Conservation (phyloP, 305 asterid species). For the Rubia peregrina region DNA sequence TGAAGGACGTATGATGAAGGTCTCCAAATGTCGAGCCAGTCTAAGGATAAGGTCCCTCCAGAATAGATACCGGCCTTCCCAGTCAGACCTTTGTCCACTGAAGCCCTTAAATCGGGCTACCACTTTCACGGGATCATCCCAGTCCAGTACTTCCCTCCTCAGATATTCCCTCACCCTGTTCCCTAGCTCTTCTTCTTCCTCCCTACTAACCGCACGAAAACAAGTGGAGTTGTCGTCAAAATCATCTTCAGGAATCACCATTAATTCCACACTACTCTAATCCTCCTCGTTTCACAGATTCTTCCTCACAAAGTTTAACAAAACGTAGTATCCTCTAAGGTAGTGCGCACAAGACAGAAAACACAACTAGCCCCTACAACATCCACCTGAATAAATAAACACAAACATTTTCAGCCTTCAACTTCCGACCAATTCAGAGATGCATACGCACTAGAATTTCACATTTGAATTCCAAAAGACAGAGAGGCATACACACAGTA, state of each 20-base stretch:
- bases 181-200: constrained; percentile 12
- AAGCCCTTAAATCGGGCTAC: constrained; percentile 61
- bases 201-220: background rate
- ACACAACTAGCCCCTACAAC: no score
- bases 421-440: no score
- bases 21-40: constrained; percentile 53
- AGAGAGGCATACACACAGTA: no score
- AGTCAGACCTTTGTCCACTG: constrained; percentile 79
- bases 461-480: no score
- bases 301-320: background rate
- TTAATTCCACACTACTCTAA: background rate
- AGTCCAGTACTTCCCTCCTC: constrained; percentile 42
- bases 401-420: no score
- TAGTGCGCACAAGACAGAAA: background rate
- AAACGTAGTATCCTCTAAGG: background rate
- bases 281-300: background rate
- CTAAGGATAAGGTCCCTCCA: constrained; percentile 70
- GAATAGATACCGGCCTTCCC: constrained; percentile 62
- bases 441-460: no score
- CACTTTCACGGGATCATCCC: constrained; percentile 56
- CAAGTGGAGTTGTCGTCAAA: background rate
- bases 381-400: no score
- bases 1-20: constrained; percentile 53
- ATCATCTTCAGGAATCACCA: background rate
- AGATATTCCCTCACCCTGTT: constrained; percentile 38